Evolutionary conservation across 108 stramenopile genomes (phyloP), one percentile per base, ranked within the genome.

Genomic region (Epipyxis sp.): DNA sequence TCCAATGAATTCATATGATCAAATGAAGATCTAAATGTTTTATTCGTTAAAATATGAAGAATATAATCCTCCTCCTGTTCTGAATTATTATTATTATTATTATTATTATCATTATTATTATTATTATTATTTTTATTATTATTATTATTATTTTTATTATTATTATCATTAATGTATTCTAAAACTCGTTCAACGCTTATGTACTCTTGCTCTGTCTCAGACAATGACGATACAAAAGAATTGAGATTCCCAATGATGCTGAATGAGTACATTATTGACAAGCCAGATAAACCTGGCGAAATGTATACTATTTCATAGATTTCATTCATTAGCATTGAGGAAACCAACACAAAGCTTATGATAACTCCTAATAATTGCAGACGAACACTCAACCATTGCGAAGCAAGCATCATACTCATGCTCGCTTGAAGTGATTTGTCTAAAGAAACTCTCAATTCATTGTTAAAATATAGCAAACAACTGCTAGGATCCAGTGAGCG

Each of bases 191-290:
- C 84, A 1, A 85, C 84, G 0, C 80, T 77, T 10, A 85, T 78
- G 82, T 83, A 77, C 41, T 85, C 84, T 80, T 83, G 82, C 43
- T 85, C 84, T 40, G 84, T 85, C 59, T 85, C 84, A 43, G 80
- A 44, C 20, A 79, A 59, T 16, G 84, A 74, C 2, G 76, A 80
- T 35, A 83, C 35, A n/a, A 82, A 72, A 0, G 82, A 82, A 25
- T 79, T 85, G 39, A 83, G 39, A 32, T 69, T 83, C 6, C 74
- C 77, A 29, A 84, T 80, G 34, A 81, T 58, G 0, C 79, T 76
- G 34, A 62, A 43, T 13, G 83, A 57, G 71, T 84, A 84, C 2
- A 59, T 42, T 27, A 84, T 65, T 20, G 80, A 58, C 3, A 84
- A 54, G 25, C 83, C 83, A 10, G 80, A 61, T 42, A 84, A 69